A percentile compares a stretch with the other conserved stretches of the same genome.
phyloP scores from a whole-genome alignment of 306 rosid genomes.

The Hylodesmum podocarpum region DNA sequence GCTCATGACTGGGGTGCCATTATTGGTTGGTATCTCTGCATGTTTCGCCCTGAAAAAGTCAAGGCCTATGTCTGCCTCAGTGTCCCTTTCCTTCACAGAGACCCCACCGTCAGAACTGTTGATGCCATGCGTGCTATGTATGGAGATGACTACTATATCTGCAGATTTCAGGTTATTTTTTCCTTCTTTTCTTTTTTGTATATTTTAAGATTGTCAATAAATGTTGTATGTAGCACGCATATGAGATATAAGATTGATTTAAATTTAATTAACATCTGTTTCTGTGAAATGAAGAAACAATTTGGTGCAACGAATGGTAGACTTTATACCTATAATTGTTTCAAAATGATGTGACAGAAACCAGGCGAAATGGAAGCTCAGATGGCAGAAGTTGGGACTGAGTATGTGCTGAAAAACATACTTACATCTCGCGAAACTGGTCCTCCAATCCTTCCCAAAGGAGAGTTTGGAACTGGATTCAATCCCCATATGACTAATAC shows the following conservation, averaged over 20 bases:
- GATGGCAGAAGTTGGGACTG: slow-evolving; percentile 20
- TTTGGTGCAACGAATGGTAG: too few relatives aligned
- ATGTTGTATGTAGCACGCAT: too few relatives aligned
- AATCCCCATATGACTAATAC: neutral
- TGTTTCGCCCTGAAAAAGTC: slow-evolving; percentile 40
- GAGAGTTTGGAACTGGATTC: slow-evolving; percentile 27
- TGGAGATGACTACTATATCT: slow-evolving; percentile 43
- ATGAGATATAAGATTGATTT: too few relatives aligned
- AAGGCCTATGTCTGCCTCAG: slow-evolving; percentile 44
- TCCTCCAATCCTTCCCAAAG: slow-evolving; percentile 39
- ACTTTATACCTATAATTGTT: neutral
- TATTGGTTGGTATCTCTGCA: slow-evolving; percentile 40
- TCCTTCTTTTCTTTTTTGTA: neutral
- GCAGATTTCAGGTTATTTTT: slow-evolving; percentile 40
- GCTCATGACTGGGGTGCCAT: slow-evolving; percentile 54
- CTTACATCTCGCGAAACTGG: slow-evolving; percentile 27
- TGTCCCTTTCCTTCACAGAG: slow-evolving; percentile 21
- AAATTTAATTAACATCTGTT: too few relatives aligned
- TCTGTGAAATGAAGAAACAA: too few relatives aligned
- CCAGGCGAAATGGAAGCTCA: slow-evolving; percentile 30
- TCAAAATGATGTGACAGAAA: neutral
- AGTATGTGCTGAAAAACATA: slow-evolving; percentile 27
- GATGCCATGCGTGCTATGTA: slow-evolving; percentile 27
- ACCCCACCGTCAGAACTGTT: neutral
- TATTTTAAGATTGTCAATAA: too few relatives aligned